Conservation (phyloP, 2,329 filamentous ascomycete genomes). For the Biscogniauxia marginata region DNA sequence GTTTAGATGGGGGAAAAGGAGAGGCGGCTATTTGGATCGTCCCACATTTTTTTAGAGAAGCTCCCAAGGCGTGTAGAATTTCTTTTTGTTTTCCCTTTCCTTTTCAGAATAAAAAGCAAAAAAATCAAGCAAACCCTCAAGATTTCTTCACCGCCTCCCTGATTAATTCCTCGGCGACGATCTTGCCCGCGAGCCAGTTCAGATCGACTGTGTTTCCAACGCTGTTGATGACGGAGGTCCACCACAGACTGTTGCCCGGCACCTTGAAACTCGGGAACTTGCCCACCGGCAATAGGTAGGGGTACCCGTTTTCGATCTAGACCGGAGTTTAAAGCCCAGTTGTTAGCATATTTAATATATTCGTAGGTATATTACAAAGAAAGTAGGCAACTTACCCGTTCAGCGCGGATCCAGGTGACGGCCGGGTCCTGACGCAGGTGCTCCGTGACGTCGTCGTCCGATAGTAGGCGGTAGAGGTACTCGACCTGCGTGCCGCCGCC, state of each 20-base stretch:
- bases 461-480: slow-evolving; percentile 19
- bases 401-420: slow-evolving; percentile 19
- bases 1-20: no score
- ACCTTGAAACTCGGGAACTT: slow-evolving; percentile 20
- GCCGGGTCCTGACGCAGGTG: slow-evolving; percentile 5
- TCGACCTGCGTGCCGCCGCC: slow-evolving; percentile 8
- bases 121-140: no score
- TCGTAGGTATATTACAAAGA: neutral
- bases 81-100: neutral
- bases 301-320: slow-evolving; percentile 25
- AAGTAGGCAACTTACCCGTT: slow-evolving; percentile 8
- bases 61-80: neutral
- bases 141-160: slow-evolving; percentile 8
- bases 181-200: slow-evolving; percentile 26
- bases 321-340: neutral
- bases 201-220: slow-evolving; percentile 23
- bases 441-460: slow-evolving; percentile 8
- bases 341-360: neutral
- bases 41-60: no score
- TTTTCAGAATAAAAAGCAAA: neutral
- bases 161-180: slow-evolving; percentile 22
- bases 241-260: slow-evolving; percentile 24
- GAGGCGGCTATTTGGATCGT: no score
- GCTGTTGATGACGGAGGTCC: slow-evolving; percentile 24
- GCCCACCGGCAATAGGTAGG: slow-evolving; percentile 11